Conservation (phyloP, 2,329 filamentous ascomycete genomes). For the Pseudogymnoascus sp. region DNA sequence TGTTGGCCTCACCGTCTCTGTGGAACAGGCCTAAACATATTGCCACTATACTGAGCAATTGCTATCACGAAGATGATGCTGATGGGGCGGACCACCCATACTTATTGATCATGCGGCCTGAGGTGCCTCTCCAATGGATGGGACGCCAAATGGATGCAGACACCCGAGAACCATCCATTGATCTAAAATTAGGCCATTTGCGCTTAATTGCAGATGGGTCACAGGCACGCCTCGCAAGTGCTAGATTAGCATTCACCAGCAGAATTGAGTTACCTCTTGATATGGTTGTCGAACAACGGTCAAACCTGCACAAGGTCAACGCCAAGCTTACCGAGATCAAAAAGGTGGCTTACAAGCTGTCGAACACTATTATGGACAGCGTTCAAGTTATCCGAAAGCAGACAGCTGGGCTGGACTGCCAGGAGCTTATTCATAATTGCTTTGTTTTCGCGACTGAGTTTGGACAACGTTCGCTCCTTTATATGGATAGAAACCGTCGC, state of each 20-base stretch:
- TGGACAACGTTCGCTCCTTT: slow-evolving; percentile 84
- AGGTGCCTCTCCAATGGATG: slow-evolving; percentile 71
- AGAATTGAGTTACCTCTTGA: slow-evolving; percentile 78
- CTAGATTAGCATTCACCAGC: slow-evolving; percentile 69
- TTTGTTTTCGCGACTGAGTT: slow-evolving; percentile 99
- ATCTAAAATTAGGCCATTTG: slow-evolving; percentile 78
- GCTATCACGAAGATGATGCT: slow-evolving; percentile 61
- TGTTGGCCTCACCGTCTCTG: slow-evolving; percentile 77
- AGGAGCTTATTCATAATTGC: slow-evolving; percentile 94
- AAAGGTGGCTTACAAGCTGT: slow-evolving; percentile 90
- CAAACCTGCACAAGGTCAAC: slow-evolving; percentile 89
- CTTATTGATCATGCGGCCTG: slow-evolving; percentile 74
- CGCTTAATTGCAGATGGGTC: slow-evolving; percentile 85
- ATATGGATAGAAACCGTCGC: slow-evolving; percentile 90
- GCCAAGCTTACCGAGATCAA: slow-evolving; percentile 86
- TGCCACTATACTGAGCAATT: slow-evolving; percentile 74
- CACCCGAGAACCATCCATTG: slow-evolving; percentile 69
- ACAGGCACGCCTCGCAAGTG: slow-evolving; percentile 65
- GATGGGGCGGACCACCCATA: slow-evolving; percentile 78
- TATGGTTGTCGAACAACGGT: slow-evolving; percentile 82
- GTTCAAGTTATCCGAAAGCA: slow-evolving; percentile 88
- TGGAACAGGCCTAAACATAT: slow-evolving; percentile 71
- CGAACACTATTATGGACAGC: slow-evolving; percentile 97
- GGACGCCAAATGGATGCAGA: slow-evolving; percentile 65
- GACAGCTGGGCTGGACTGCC: slow-evolving; percentile 74